Base-by-base conservation (phyloP, 2,329 filamentous ascomycete species). In the Neophaeococcomyces aloes region DNA sequence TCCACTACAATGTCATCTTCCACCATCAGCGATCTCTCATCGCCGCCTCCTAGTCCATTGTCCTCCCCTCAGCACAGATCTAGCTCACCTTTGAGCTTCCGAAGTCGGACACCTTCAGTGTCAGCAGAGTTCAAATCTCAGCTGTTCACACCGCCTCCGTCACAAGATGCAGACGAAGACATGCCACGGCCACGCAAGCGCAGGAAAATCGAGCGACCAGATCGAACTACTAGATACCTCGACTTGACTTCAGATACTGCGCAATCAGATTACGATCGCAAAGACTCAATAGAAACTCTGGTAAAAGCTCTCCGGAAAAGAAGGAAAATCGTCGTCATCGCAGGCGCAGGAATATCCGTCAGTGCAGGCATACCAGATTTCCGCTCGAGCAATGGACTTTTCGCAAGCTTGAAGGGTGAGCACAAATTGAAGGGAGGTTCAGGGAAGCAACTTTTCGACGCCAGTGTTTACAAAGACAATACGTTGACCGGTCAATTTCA, bases 351-450 rank as follows among this genome's bases (percentile, higher is more conserved):
- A 49, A 98, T 98, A 57, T 96, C 91, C 30, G 91, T 95, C 40
- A 89, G 89, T 42, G 89, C 91, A 54, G 91, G 91, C 50, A 93
- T 98, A 57, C 91, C 91, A 56, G 91, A 98, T 63, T 98, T 98
- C 59, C 86, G 91, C 53, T 98, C 91, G 4, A 81, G 85, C 8
- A 82, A 80, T 47, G 91, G 91, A 39, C 75, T 98, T 2, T 98
- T 98, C 65, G 83, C 80, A 47, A 84, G 83, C 14, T 72, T 94
- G 19, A 83, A 85, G 52, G 82, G 78, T 49, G 82, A 94, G 59
- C 86, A 95, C 65, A 93, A 91, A 54, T 72, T 95, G 49, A 94
- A 94, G 61, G 39, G 39, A 10, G 78, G 83, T 17, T 95, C 91
- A 0, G 91, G 91, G 41, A 95, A 96, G 64, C 81, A 94, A 53